phyloP scores from a whole-genome alignment of 768 basidiomycete genomes.

The Russula foetens region DNA sequence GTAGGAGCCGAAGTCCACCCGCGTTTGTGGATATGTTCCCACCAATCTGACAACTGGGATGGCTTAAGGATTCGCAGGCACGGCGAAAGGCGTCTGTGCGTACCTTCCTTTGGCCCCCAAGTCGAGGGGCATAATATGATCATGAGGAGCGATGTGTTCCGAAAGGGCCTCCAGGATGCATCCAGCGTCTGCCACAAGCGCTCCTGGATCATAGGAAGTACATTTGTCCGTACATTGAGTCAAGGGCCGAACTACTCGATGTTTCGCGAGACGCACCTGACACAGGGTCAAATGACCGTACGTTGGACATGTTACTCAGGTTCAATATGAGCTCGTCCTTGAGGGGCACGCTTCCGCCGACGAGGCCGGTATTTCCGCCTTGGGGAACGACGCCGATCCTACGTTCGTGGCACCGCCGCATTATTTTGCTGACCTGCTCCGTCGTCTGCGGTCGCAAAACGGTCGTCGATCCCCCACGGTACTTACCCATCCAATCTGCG shows the following conservation, averaged over 20 bases:
- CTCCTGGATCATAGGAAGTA: constrained; percentile 41
- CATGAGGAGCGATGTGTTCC: constrained; percentile 75
- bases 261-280: constrained; percentile 46
- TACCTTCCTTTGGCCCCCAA: constrained; percentile 94
- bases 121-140: constrained; percentile 96
- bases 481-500: constrained; percentile 95
- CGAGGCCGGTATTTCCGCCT: constrained; percentile 96
- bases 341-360: constrained; percentile 89
- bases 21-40: constrained; percentile 97
- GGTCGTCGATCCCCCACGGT: constrained; percentile 72
- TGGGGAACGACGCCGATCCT: constrained; percentile 92
- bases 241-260: constrained; percentile 8
- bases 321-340: constrained; percentile 84
- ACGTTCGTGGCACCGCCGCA: constrained; percentile 78
- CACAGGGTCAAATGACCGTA: constrained; percentile 77
- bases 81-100: constrained; percentile 4
- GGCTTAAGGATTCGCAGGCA: background rate
- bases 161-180: constrained; percentile 86
- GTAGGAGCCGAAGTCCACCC: constrained; percentile 87
- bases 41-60: constrained; percentile 87
- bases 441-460: constrained; percentile 87
- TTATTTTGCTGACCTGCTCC: constrained; percentile 78
- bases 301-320: constrained; percentile 70
- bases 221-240: background rate
- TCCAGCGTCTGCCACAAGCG: constrained; percentile 89